phyloP scores from a whole-genome alignment of 352 stramenopile genomes.

The Stramenopiles sp. region DNA sequence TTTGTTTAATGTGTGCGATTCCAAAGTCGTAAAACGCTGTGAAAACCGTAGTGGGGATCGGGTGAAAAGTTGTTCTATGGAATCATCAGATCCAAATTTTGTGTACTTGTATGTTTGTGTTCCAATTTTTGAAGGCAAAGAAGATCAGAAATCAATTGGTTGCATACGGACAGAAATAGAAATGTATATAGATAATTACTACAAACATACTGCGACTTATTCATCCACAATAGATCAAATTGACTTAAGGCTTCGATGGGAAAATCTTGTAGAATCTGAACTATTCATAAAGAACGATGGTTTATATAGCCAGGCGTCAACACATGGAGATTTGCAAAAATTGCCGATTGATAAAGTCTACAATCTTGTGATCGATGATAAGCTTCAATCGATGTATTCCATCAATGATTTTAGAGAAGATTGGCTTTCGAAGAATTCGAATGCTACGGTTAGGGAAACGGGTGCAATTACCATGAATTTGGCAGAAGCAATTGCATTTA shows the following conservation, averaged over 20 bases:
- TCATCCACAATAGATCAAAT: background rate
- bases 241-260: background rate
- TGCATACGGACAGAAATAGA: background rate
- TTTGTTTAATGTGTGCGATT: background rate
- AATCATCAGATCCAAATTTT: background rate
- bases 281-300: no score
- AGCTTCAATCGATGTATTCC: background rate
- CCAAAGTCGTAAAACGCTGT: no score
- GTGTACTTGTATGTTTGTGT: background rate
- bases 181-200: background rate
- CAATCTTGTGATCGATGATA: background rate
- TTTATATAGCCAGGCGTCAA: no score
- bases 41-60: background rate
- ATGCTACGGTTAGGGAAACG: no score
- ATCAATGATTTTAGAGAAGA: background rate
- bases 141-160: background rate
- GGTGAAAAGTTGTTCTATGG: background rate
- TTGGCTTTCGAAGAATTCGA: no score
- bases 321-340: background rate
- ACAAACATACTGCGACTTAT: background rate
- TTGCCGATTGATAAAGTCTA: background rate
- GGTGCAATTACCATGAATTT: no score
- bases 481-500: no score
- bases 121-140: background rate
- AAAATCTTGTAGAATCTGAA: no score